Base-by-base conservation (phyloP, 305 asterid genomes). In the Fraxinus platypoda region DNA sequence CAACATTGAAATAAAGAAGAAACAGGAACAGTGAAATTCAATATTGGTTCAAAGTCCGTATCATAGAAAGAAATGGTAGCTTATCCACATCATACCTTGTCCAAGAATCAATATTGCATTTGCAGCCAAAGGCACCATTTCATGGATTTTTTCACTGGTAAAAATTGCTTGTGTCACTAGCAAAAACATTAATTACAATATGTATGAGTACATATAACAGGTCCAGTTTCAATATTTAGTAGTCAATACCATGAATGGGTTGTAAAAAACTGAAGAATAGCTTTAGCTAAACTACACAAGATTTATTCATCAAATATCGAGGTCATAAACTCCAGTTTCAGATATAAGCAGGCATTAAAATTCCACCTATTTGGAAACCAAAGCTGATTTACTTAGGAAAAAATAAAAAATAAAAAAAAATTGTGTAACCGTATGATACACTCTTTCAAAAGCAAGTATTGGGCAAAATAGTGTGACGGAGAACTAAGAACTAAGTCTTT, bases 61-160 rank as follows among this genome's bases (percentile, higher is more conserved):
- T 31, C 43, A 15, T 17, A 30, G 6, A 49, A 19, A 79, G 66
- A 54, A 78, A 26, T 35, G 68, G 23, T 15, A 33, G 19, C 43
- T 71, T 71, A 37, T 73, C 46, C 66, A 28, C 74, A 57, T 23
- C 87, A 74, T 93, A 94, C 98, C 98, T 91, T 93, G 94, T 82
- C 96, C 98, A 74, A 93, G 95, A 86, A 94, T 74, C 88, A 94
- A 87, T 74, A 91, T 13, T 80, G 95, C 89, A 87, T 94, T 90
- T 54, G 89, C 89, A 84, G 92, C 83, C 82, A 92, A 82, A 74
- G 97, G 92, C 83, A 87, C 86, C 72, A 94, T 83, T 75, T 92
- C 97, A 86, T 89, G 95, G 87, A 93, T 88, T 90, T 91, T 94
- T 85, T 93, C 98, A 83, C 94, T 84, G 78, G 89, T 15, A 84